A percentile compares a stretch with the other conserved stretches of the same genome.
Evolutionary conservation across 495 filamentous ascomycete genomes (phyloP).

Genomic region (Neurospora sp.): DNA sequence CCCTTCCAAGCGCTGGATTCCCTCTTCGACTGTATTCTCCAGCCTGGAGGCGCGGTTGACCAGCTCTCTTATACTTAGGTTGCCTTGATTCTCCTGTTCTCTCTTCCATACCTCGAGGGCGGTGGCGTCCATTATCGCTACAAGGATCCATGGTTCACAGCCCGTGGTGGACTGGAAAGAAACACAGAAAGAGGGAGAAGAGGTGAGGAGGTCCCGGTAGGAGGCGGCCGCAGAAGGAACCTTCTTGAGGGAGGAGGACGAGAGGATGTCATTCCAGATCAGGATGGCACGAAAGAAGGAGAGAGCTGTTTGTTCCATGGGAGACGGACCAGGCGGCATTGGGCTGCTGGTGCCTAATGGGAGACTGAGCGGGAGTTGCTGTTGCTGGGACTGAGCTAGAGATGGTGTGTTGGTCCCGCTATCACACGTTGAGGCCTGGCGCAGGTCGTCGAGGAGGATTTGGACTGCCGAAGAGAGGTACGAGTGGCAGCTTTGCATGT

Average conservation of each 20-base stretch:
- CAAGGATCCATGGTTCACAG: background rate
- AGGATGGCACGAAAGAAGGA: background rate
- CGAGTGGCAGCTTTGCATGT: slow-evolving; percentile 5
- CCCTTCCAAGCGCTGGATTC: background rate
- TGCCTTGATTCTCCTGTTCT: background rate
- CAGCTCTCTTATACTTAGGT: background rate
- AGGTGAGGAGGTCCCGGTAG: background rate
- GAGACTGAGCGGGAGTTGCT: background rate
- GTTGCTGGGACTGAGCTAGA: background rate
- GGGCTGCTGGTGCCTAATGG: background rate
- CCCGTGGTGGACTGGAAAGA: background rate
- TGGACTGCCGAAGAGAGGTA: slow-evolving; percentile 1
- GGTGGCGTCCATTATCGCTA: background rate
- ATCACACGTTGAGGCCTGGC: background rate
- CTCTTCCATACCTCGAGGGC: background rate
- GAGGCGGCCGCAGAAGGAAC: background rate
- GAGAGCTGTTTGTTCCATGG: background rate
- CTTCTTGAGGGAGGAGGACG: background rate
- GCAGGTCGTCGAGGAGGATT: background rate
- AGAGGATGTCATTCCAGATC: slow-evolving; percentile 4
- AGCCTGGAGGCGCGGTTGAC: background rate
- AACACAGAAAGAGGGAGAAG: background rate
- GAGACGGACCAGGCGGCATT: background rate
- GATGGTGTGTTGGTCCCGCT: background rate
- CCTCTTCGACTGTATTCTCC: background rate